A percentile compares a stretch with the other conserved stretches of the same genome.
Evolutionary conservation across 768 basidiomycete genomes (phyloP).

Genomic region (Russula griseocarnosa): DNA sequence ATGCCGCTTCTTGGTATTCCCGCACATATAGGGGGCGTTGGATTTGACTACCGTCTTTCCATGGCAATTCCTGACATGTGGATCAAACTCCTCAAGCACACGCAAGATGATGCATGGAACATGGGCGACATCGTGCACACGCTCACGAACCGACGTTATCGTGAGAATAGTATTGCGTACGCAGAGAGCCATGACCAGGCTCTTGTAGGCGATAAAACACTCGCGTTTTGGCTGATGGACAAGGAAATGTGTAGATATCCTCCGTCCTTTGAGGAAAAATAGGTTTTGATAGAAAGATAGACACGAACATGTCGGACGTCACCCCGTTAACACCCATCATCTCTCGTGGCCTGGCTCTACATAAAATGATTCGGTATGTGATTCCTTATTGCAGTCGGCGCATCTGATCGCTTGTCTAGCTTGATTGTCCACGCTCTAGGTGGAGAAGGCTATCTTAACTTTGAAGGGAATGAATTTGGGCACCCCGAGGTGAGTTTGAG

Average conservation of each 20-base stretch:
- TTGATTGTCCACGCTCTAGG: slow-evolving; percentile 88
- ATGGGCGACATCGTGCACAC: slow-evolving; percentile 84
- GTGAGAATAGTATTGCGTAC: slow-evolving; percentile 88
- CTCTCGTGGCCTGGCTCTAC: slow-evolving; percentile 84
- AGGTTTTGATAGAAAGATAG: slow-evolving; percentile 38
- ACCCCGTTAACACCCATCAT: slow-evolving; percentile 78
- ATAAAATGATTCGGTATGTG: slow-evolving; percentile 93
- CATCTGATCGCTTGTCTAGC: slow-evolving; percentile 40
- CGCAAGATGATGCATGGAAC: slow-evolving; percentile 82
- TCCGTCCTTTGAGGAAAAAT: not conserved
- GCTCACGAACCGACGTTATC: slow-evolving; percentile 80
- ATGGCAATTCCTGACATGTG: slow-evolving; percentile 99
- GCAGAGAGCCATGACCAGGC: slow-evolving; percentile 99
- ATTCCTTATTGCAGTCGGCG: not conserved
- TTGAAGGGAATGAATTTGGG: slow-evolving; percentile 97
- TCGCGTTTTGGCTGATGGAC: slow-evolving; percentile 99
- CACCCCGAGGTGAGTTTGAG: slow-evolving; percentile 78
- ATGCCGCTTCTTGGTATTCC: slow-evolving; percentile 93
- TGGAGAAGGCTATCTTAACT: slow-evolving; percentile 97
- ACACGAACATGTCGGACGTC: slow-evolving; percentile 92
- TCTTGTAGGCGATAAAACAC: slow-evolving; percentile 95
- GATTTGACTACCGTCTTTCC: slow-evolving; percentile 95
- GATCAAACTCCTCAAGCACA: slow-evolving; percentile 98
- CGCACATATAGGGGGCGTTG: slow-evolving; percentile 78
- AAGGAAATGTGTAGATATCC: slow-evolving; percentile 92